These are phyloP conservation scores for Monilinia polystroma DNA, from an alignment of 2,329 filamentous ascomycete genomes.

Conservation along the genomic window DNA sequence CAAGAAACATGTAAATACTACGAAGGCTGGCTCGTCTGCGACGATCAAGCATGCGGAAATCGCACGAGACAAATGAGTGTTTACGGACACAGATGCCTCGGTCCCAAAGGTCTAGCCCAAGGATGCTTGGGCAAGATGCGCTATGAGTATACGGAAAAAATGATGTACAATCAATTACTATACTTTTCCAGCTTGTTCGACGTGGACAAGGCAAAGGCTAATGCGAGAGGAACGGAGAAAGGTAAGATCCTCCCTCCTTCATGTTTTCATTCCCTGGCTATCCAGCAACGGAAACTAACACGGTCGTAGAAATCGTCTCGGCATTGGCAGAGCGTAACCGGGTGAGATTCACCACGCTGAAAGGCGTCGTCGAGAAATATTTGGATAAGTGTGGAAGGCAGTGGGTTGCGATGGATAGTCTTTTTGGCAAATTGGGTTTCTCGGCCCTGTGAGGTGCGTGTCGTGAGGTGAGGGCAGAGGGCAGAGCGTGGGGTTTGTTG, in stretches of 20 bases:
- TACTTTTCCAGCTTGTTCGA: slow-evolving; percentile 87
- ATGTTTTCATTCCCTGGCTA: background rate
- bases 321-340: slow-evolving; percentile 81
- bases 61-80: slow-evolving; percentile 91
- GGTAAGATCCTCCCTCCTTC: slow-evolving; percentile 31
- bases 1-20: slow-evolving; percentile 81
- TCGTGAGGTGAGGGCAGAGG: background rate
- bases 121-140: slow-evolving; percentile 86
- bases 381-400: slow-evolving; percentile 85
- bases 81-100: slow-evolving; percentile 85
- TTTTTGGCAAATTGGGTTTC: slow-evolving; percentile 71
- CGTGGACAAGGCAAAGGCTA: slow-evolving; percentile 72
- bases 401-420: slow-evolving; percentile 89
- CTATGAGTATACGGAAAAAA: slow-evolving; percentile 84
- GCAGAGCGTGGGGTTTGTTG: background rate
- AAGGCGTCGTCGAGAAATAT: slow-evolving; percentile 76
- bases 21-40: slow-evolving; percentile 85
- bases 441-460: slow-evolving; percentile 18
- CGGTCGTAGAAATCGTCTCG: slow-evolving; percentile 49
- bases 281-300: slow-evolving; percentile 28
- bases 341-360: slow-evolving; percentile 71
- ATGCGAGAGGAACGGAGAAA: slow-evolving; percentile 50
- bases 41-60: slow-evolving; percentile 82
- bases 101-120: slow-evolving; percentile 77
- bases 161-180: slow-evolving; percentile 90